Conservation (phyloP, 148 eudicot genomes). For the Pouteria glomerata region DNA sequence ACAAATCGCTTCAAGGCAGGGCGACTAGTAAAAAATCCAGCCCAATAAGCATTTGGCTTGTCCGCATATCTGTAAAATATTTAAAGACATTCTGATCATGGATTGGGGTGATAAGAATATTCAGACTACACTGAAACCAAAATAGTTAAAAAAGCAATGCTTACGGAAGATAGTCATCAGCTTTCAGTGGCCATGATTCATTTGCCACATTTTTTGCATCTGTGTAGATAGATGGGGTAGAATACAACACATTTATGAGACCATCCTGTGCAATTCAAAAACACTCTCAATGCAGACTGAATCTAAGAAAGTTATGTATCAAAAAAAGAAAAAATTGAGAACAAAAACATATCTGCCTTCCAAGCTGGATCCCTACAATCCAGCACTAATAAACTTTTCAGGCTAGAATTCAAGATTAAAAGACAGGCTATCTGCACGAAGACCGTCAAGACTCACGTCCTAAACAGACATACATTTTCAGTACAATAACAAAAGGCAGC, state of each 20-base stretch:
- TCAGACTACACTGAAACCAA: neutral
- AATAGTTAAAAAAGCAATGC: conserved; percentile 22
- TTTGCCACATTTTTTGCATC: conserved; percentile 72
- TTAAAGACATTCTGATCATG: neutral
- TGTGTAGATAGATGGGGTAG: conserved; percentile 84
- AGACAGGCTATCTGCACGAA: neutral
- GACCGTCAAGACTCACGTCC: neutral
- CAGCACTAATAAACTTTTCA: neutral
- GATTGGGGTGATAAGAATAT: neutral
- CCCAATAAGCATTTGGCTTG: conserved; percentile 61
- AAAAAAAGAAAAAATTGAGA: too few relatives aligned
- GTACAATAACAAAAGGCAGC: too few relatives aligned
- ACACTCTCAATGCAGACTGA: neutral
- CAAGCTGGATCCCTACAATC: too few relatives aligned
- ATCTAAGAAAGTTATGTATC: neutral
- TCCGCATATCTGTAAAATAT: conserved; percentile 66
- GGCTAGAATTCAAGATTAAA: neutral
- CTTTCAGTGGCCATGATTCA: conserved; percentile 70
- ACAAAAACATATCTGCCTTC: too few relatives aligned
- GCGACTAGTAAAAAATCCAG: conserved; percentile 87
- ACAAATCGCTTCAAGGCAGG: conserved; percentile 79
- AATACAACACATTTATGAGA: conserved; percentile 78
- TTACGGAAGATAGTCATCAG: conserved; percentile 87
- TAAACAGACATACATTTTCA: neutral
- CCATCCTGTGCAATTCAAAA: conserved; percentile 57